These are phyloP conservation scores for Leptographium procerum DNA, from an alignment of 2,329 filamentous ascomycete genomes.

Conservation along the genomic window DNA sequence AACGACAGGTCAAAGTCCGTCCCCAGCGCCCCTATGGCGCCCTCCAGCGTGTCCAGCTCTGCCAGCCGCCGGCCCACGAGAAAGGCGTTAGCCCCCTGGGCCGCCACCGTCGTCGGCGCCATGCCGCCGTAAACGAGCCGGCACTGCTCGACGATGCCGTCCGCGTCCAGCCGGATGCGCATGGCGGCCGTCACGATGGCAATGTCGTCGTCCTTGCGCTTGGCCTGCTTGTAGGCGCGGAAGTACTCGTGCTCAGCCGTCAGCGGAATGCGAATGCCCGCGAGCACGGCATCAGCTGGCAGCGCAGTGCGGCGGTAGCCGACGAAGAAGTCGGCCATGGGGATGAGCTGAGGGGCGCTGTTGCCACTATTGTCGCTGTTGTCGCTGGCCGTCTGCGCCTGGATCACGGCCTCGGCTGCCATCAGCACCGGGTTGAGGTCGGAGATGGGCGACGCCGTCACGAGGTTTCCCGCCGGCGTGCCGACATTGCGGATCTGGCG, in stretches of 20 bases:
- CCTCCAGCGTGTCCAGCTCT: conserved; percentile 74
- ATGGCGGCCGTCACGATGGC: conserved; percentile 89
- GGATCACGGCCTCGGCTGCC: conserved; percentile 68
- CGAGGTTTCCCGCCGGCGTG: conserved; percentile 87
- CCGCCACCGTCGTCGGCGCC: conserved; percentile 83
- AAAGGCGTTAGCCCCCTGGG: conserved; percentile 64
- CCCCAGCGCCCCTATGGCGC: conserved; percentile 79
- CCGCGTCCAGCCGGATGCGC: conserved; percentile 54
- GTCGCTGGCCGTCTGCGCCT: conserved; percentile 57
- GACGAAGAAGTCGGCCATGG: conserved; percentile 85
- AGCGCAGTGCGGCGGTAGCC: conserved; percentile 82
- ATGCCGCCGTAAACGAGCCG: conserved; percentile 90
- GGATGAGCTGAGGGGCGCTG: conserved; percentile 55
- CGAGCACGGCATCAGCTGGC: conserved; percentile 70
- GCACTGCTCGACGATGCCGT: conserved; percentile 60
- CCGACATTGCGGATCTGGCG: conserved; percentile 96
- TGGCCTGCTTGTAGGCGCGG: conserved; percentile 88
- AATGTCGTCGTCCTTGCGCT: conserved; percentile 96
- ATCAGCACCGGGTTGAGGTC: conserved; percentile 93
- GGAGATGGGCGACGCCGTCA: conserved; percentile 90
- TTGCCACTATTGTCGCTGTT: conserved; percentile 30
- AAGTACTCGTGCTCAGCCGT: conserved; percentile 73
- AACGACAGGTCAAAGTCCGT: conserved; percentile 81
- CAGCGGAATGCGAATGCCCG: conserved; percentile 74
- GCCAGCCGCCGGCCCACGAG: conserved; percentile 69